A percentile compares a stretch with the other conserved stretches of the same genome.
Evolutionary conservation across 2,329 filamentous ascomycete species (phyloP).

Genomic region (Penicillium corylophilum): DNA sequence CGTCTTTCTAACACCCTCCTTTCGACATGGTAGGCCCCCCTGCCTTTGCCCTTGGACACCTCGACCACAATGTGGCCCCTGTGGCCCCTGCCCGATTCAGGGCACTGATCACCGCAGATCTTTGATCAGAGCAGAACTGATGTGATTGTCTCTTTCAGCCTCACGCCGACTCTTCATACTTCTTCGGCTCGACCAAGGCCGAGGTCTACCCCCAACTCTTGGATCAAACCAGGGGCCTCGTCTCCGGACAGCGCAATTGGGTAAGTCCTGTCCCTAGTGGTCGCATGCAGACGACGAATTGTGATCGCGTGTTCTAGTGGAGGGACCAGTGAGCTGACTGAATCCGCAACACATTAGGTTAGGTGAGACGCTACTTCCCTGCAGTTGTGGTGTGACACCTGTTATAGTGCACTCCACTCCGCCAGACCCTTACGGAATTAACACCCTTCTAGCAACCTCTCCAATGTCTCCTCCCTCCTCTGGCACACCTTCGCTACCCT

Average conservation of each 20-base stretch:
- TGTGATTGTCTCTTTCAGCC: conserved; percentile 31
- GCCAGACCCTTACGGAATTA: background rate
- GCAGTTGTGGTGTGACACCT: background rate
- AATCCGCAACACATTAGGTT: conserved; percentile 21
- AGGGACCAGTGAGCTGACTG: conserved; percentile 5
- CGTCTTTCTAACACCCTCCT: background rate
- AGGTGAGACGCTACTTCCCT: conserved; percentile 24
- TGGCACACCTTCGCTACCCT: conserved; percentile 50
- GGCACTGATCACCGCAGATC: conserved; percentile 2
- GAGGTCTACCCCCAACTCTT: conserved; percentile 46
- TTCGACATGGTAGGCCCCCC: conserved; percentile 1
- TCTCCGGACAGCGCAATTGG: conserved; percentile 49
- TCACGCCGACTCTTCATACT: conserved; percentile 50
- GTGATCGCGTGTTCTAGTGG: background rate
- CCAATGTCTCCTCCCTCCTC: conserved; percentile 50
- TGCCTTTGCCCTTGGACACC: background rate
- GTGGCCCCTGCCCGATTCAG: background rate
- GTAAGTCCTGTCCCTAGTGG: conserved; percentile 26
- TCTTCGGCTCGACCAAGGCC: conserved; percentile 40
- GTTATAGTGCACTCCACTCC: background rate
- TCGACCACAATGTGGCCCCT: no score
- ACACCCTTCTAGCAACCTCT: conserved; percentile 40
- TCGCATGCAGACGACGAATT: background rate
- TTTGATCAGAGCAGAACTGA: conserved; percentile 3
- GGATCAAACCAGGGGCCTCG: conserved; percentile 38